Base-by-base conservation (phyloP, 805 yeast species). In the Sungouiozyma intestinalis region DNA sequence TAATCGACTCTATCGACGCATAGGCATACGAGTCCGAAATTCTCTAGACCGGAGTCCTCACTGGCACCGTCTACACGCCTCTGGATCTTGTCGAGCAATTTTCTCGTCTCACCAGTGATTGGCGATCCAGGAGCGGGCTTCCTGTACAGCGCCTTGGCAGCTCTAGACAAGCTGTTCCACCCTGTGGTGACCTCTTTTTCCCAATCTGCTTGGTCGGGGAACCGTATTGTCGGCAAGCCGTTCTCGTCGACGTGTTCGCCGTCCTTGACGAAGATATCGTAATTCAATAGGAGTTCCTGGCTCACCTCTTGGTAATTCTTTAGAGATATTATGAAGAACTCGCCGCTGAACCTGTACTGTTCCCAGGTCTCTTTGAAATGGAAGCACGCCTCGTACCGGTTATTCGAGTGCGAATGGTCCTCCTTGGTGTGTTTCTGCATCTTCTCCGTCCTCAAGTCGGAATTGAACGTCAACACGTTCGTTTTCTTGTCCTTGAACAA, bases 1-100 rank as follows among this genome's bases (percentile, higher is more conserved):
- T 70, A 72, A 58, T 85, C 95, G 9, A 82, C 94, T 38, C 71
- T 66, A 41, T 84, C 81, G 33, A 80, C 72, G 53, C 83, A 76
- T 65, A 85, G 59, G 33, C 81, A 77, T 21, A 83, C 74, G 18
- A 84, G 75, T 1, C 77, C 77, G 56, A 81, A 85, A 57, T 83
- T 77, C 54, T 76, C 79, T 42, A 72, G 63, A 1, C 81, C 77
- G 20, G 74, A 76, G 24, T 74, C 78, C 40, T 76, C 79, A 53
- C 75, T 72, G 36, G 75, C 71, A 6, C 94, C 94, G 61, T 85
- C 94, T 15, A 85, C 94, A 11, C 94, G 90, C 50, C 94, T 71
- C 38, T 74, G 69, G 38, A 85, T 79, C 40, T 83, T 74, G 60
- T 85, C 94, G 36, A 85, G 62, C 43, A 68, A 58, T 49, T 74